phyloP scores from a whole-genome alignment of 2,329 filamentous ascomycete genomes.

The Monilinia polystroma region DNA sequence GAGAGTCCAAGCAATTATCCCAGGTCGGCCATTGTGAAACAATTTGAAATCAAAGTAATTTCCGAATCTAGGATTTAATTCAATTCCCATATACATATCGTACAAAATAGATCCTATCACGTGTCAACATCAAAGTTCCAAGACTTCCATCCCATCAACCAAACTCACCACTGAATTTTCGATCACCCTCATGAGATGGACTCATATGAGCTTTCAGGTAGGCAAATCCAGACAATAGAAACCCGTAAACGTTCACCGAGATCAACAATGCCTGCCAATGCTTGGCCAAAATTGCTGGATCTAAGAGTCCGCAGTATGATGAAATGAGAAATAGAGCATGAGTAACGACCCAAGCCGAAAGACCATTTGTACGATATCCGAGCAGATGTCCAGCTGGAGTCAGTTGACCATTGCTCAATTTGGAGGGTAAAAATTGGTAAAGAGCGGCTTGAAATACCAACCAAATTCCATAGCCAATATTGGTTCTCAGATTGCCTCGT shows the following conservation, averaged over 20 bases:
- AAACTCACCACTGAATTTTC: constrained; percentile 45
- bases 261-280: constrained; percentile 46
- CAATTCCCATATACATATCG: constrained; percentile 49
- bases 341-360: constrained; percentile 44
- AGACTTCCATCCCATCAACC: too few relatives aligned
- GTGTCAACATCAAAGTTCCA: constrained; percentile 18
- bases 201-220: constrained; percentile 44
- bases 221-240: constrained; percentile 39
- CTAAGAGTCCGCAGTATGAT: constrained; percentile 39
- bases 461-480: constrained; percentile 40
- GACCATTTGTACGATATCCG: constrained; percentile 47
- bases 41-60: constrained; percentile 48
- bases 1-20: constrained; percentile 50
- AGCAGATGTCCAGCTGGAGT: constrained; percentile 47
- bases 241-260: constrained; percentile 43
- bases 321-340: constrained; percentile 39
- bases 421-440: constrained; percentile 41
- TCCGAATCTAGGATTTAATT: constrained; percentile 48
- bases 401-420: constrained; percentile 42
- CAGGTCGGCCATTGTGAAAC: constrained; percentile 49
- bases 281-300: constrained; percentile 45
- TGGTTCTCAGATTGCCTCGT: constrained; percentile 22
- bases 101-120: constrained; percentile 43
- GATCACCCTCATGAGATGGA: constrained; percentile 45
- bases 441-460: constrained; percentile 41